A percentile compares a stretch with the other conserved stretches of the same genome.
These are phyloP conservation scores for Dictyostelium brefeldianum DNA, from an alignment of 78 protist species.

Conservation along the genomic window DNA sequence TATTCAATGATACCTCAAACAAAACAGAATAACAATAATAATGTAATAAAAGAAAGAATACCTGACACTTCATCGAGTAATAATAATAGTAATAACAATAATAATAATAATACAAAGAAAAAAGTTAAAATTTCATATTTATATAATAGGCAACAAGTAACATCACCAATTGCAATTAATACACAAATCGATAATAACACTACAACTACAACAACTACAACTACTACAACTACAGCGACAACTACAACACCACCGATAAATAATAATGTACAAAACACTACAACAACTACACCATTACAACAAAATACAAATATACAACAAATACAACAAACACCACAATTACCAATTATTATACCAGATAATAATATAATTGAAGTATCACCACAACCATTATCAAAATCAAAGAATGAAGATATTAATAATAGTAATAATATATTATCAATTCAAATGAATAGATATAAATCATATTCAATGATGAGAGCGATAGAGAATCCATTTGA, in stretches of 20 bases:
- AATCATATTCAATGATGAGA: conserved; percentile 4
- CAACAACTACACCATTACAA: background rate
- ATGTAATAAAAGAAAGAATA: background rate
- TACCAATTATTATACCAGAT: background rate
- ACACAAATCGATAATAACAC: background rate
- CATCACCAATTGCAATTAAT: background rate
- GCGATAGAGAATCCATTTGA: background rate
- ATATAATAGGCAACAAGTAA: conserved; percentile 1
- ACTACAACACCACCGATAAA: background rate
- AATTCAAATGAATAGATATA: background rate
- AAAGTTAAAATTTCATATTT: conserved; percentile 8
- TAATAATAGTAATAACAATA: background rate
- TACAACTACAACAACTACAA: background rate
- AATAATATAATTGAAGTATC: background rate
- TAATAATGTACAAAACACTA: background rate
- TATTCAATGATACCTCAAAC: conserved; percentile 40
- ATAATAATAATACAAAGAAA: background rate
- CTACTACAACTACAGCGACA: background rate
- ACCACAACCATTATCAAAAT: background rate
- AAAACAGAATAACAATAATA: background rate
- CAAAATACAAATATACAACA: background rate
- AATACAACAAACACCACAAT: background rate
- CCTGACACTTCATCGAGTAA: background rate
- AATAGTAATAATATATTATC: background rate
- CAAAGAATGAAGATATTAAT: background rate